Evolutionary conservation across 805 yeast genomes (phyloP), one percentile per base, ranked within the genome.

Genomic region (Zygosaccharomyces rouxii): DNA sequence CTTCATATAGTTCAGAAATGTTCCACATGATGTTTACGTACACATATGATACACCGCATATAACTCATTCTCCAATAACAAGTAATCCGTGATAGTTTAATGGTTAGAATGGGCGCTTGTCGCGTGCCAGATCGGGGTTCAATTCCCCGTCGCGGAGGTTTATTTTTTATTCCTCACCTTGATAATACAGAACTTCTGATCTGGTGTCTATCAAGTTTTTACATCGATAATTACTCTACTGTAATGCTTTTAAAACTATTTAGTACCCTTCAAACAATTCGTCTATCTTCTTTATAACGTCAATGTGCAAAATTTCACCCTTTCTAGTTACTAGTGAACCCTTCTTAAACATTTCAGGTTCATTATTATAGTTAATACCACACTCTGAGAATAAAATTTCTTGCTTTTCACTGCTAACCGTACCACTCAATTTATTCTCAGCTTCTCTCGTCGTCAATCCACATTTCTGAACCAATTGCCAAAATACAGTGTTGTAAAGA

Each of bases 401-500:
- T 62, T 94, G 86, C 64, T 94, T 94, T 59, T 92, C 97, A 25
- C 80, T 71, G 13, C 96, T 73, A 1, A 88, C 59, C 0, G 98
- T 87, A 0, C 97, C 97, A 48, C 77, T 75, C 28, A 94, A 74
- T 55, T 67, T 72, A 42, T 80, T 74, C 59, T 94, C 97, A 0
- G 98, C 95, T 31, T 89, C 94, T 53, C 79, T 79, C 0, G 95
- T 81, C 0, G 84, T 76, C 67, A 86, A 49, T 0, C 83, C 83
- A 14, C 94, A 89, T 52, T 77, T 73, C 16, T 71, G 62, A 0
- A 94, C 92, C 58, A 94, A 72, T 5, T 80, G 73, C 99, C 99
- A 94, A 64, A 94, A 94, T 0, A 89, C 73, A 0, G 99, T 94
- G 62, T 94, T 94, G 71, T 92, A 94, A 51, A 94, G 68, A 64